A percentile compares a stretch with the other conserved stretches of the same genome.
Evolutionary conservation across 192 early-diverging fungal species (phyloP).

Genomic region (Thamnidium elegans): DNA sequence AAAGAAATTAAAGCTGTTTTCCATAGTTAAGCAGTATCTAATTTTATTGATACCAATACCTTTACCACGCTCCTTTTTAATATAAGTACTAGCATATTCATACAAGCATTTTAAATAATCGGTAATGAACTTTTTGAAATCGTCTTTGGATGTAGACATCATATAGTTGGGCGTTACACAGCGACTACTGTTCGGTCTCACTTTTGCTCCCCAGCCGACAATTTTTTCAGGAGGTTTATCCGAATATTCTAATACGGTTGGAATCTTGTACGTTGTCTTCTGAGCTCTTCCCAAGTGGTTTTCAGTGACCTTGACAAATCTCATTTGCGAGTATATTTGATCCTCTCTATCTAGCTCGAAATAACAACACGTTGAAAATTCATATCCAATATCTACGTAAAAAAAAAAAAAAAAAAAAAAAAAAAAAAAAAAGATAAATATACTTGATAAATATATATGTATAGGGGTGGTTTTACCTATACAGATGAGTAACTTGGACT

Average conservation of each 20-base stretch:
- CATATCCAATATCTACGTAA: not conserved
- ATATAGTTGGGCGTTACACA: not conserved
- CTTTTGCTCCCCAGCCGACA: not conserved
- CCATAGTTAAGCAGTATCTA: slow-evolving; percentile 9
- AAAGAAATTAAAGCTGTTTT: slow-evolving; percentile 5
- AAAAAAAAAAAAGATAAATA: not conserved
- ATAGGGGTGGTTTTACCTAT: not conserved
- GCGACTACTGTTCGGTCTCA: no score
- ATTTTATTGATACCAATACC: not conserved
- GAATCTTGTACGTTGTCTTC: no score
- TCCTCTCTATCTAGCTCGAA: no score
- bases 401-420: not conserved
- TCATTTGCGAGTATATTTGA: no score
- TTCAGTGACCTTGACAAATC: no score
- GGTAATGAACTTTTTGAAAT: not conserved
- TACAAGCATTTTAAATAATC: no score
- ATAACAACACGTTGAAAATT: no score
- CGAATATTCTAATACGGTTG: no score
- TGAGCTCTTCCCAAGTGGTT: no score
- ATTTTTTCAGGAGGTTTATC: not conserved
- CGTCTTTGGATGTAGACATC: not conserved
- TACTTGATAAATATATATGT: not conserved
- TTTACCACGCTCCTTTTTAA: not conserved
- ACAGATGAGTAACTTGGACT: not conserved
- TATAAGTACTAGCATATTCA: not conserved